phyloP scores from a whole-genome alignment of 768 basidiomycete genomes.

The Amanita thiersii region DNA sequence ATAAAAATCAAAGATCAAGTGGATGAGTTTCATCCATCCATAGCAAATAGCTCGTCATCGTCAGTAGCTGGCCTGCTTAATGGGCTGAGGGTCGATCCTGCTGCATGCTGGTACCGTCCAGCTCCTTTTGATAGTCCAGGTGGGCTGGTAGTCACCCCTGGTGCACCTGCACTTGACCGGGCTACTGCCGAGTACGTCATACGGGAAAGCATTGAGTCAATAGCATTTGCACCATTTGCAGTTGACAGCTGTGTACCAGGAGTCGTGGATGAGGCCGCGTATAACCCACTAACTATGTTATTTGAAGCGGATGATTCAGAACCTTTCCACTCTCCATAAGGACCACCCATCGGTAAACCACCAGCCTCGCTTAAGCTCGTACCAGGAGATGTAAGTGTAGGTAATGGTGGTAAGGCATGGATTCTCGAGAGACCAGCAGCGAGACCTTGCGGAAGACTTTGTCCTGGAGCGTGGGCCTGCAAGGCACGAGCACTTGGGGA shows the following conservation, averaged over 20 bases:
- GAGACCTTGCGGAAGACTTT: slow-evolving; percentile 85
- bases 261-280: background rate
- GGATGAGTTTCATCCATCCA: slow-evolving; percentile 2
- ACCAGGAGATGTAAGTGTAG: slow-evolving; percentile 26
- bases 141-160: background rate
- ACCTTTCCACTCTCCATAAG: slow-evolving; percentile 5
- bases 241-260: background rate
- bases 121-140: background rate
- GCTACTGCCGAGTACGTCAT: slow-evolving; percentile 3
- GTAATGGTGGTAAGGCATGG: slow-evolving; percentile 55
- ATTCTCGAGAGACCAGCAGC: slow-evolving; percentile 88
- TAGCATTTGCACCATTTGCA: background rate
- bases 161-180: background rate
- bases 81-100: background rate
- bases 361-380: slow-evolving; percentile 10
- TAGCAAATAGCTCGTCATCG: slow-evolving; percentile 6
- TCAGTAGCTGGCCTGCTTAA: background rate
- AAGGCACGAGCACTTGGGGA: slow-evolving; percentile 75
- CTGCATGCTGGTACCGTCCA: slow-evolving; percentile 1
- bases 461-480: slow-evolving; percentile 83
- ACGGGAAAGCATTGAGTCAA: background rate
- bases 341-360: background rate
- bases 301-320: slow-evolving; percentile 1
- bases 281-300: background rate
- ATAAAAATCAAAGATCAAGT: background rate